Percentiles rank a stretch among this genome's conserved stretches.
Evolutionary conservation across 176 grass and related monocot species (phyloP).

Genomic region (Secale cereale): DNA sequence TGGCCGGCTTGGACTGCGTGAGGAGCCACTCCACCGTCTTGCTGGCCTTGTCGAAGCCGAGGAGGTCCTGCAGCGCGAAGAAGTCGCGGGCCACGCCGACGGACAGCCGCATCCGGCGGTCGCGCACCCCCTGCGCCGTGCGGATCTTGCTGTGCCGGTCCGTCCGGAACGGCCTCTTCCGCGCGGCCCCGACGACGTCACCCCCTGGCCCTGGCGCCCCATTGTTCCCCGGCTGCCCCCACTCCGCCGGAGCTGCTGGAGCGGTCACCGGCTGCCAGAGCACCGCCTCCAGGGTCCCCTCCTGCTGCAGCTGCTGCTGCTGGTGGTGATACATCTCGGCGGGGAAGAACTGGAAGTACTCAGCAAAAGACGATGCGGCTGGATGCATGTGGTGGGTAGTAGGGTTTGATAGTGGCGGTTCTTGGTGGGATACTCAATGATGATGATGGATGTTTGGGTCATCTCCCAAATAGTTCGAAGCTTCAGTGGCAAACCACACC

Average conservation of each 20-base stretch:
- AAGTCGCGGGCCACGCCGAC: constrained; percentile 71
- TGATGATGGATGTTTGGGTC: constrained; percentile 18
- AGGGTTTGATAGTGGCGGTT: constrained; percentile 26
- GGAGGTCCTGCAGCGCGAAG: constrained; percentile 78
- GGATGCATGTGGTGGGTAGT: constrained; percentile 27
- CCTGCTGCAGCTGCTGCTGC: neutral
- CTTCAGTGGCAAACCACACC: neutral
- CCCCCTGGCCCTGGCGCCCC: neutral
- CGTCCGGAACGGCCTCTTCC: constrained; percentile 47
- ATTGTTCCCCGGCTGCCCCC: neutral
- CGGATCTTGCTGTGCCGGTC: constrained; percentile 95
- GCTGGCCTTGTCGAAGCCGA: constrained; percentile 91
- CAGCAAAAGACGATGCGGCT: neutral
- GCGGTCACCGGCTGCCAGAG: constrained; percentile 18
- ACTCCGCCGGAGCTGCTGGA: neutral
- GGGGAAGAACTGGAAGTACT: constrained; percentile 32
- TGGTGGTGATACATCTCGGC: constrained; percentile 18
- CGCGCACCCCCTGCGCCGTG: constrained; percentile 74
- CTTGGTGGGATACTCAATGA: constrained; percentile 24
- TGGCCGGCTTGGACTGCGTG: constrained; percentile 65
- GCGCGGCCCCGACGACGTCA: neutral
- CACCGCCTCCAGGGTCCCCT: constrained; percentile 46
- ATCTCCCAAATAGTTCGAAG: constrained; percentile 2
- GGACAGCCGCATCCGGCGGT: constrained; percentile 91
- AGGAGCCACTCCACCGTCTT: constrained; percentile 85